Evolutionary conservation across 2,329 filamentous ascomycete species (phyloP), one percentile per base, ranked within the genome.

Genomic region (Aspergillus neoniger): DNA sequence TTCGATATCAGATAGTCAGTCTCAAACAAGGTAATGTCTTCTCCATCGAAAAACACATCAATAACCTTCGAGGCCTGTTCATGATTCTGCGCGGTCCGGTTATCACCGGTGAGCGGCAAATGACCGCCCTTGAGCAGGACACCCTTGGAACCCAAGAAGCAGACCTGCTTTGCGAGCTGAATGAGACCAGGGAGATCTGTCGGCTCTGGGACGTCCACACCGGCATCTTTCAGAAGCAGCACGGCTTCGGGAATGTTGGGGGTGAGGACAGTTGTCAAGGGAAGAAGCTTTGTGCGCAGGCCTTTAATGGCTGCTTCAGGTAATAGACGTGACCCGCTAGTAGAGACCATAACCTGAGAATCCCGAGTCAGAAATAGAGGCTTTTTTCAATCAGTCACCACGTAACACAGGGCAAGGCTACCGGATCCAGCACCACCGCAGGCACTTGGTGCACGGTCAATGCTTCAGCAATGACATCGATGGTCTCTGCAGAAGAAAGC

Each of bases 61-160:
- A 96, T 83, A 1, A 97, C 87, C 2, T 90, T 69, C 25, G 86
- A 79, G 53, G 81, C 85, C 54, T 93, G 87, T 7, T 82, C 81
- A 1, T 86, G 81, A 0, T 74, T 78, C 48, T 77, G 80, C 0
- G 91, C 88, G 0, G 85, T 83, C 5, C 80, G 81, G 21, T 86
- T 81, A 51, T 89, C 85, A 53, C 80, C 82, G 5, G 83, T 87
- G 64, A 98, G 84, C 1, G 94, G 92, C n/a, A 89, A 76, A 77
- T 98, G 95, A 0, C 94, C 94, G 44, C 94, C 94, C 77, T 98
- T 98, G 60, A 97, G 81, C 9, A 98, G 83, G 30, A 97, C 90
- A 79, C 89, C 92, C 65, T 85, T 84, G 0, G 92, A 88, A 0
- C 93, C 93, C 0, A 96, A 80, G 1, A 76, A 73, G 41, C 87